Base-by-base conservation (phyloP, 2,329 filamentous ascomycete species). In the Endothia cerciana region DNA sequence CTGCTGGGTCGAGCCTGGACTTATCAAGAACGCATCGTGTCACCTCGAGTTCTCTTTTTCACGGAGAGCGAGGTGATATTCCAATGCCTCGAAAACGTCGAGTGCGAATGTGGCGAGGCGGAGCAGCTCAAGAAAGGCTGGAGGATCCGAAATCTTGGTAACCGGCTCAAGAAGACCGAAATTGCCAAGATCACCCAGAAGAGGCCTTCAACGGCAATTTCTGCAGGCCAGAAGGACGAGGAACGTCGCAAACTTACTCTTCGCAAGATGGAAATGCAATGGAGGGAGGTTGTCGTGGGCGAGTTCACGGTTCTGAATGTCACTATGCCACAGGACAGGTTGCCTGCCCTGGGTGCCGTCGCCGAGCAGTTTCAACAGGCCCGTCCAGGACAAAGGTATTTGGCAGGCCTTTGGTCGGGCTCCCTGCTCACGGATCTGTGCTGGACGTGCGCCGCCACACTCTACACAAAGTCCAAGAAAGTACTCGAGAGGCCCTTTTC, bases 1-100 rank as follows among this genome's bases (percentile, higher is more conserved):
- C 57, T 65, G 1, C 65, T 69, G 33, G 63, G 28, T 15, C 65
- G 70, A 47, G 71, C 69, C 25, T 74, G 71, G 71, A 70, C 71
- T 22, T 67, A 70, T 6, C 70, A 74, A 49, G 72, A 73, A 36
- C 69, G 69, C 17, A 49, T 70, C 8, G 63, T 74, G 2, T 68
- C 69, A 4, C 45, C 64, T 15, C 69, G 71, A 19, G 65, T 69
- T 11, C 59, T 70, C n/a, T 68, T 70, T 60, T 71, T 71, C 41
- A 56, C 15, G 3, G 51, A 56, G 28, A 36, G 28, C 28, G 51
- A 57, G 30, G 4, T 57, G 19, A 13, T 57, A 22, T 57, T 11
- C 22, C 55, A 25, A 25, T 57, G 55, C n/a, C 25, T 25, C 4
- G 19, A 19, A 15, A 13, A 38, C 25, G 51, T 30, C 51, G 13